These are phyloP conservation scores for Vinca minor DNA, from an alignment of 257 asterid genomes.

Conservation along the genomic window DNA sequence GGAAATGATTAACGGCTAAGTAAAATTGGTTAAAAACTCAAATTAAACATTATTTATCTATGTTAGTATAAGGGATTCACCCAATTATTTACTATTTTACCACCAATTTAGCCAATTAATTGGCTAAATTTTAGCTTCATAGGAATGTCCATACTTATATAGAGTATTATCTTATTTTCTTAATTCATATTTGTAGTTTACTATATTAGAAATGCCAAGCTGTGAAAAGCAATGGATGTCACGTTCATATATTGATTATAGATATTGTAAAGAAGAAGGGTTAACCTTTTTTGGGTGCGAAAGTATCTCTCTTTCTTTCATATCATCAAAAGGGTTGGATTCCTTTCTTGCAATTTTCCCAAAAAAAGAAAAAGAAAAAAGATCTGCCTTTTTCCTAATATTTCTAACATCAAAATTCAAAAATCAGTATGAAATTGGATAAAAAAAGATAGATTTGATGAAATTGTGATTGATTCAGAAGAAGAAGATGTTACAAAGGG, in stretches of 20 bases:
- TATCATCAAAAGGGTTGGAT: not conserved
- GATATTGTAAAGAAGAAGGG: constrained; percentile 14
- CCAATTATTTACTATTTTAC: no score
- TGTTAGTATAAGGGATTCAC: no score
- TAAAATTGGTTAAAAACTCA: no score
- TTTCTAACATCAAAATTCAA: not conserved
- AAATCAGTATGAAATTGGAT: not conserved
- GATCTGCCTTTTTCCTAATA: constrained; percentile 3
- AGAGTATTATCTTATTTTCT: no score
- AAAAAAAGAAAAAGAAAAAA: no score
- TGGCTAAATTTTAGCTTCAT: no score
- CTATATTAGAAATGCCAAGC: not conserved
- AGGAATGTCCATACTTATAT: no score
- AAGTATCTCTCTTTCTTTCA: constrained; percentile 32
- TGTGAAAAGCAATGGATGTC: constrained; percentile 7
- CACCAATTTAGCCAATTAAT: no score
- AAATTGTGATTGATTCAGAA: not conserved
- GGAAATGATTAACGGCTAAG: no score
- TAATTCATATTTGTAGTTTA: not conserved
- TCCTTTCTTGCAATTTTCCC: not conserved
- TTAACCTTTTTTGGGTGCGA: constrained; percentile 38
- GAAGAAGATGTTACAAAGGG: constrained; percentile 30
- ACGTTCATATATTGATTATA: constrained; percentile 5
- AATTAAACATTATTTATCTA: no score
- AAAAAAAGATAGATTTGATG: constrained; percentile 8